Percentiles rank a stretch among this genome's conserved stretches.
Conservation (phyloP, 2,329 filamentous ascomycete species). For the Alternaria dauci region DNA sequence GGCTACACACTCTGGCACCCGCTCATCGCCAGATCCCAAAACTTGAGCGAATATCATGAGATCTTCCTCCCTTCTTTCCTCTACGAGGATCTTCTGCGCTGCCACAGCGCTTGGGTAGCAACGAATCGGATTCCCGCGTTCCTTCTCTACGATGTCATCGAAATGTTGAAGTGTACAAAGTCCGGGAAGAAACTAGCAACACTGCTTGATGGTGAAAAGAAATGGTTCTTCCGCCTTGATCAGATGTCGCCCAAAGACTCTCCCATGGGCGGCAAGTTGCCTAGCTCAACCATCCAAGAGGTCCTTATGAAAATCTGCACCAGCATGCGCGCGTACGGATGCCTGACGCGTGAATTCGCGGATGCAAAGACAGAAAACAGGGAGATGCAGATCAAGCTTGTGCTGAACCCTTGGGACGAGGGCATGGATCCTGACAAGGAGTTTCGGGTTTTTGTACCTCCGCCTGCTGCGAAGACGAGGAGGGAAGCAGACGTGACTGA, state of each 20-base stretch:
- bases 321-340: slow-evolving; percentile 50
- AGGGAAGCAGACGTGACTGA: neutral
- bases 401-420: slow-evolving; percentile 54
- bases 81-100: slow-evolving; percentile 43
- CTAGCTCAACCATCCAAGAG: slow-evolving; percentile 6
- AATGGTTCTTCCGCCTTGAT: slow-evolving; percentile 54
- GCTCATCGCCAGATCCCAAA: slow-evolving; percentile 51
- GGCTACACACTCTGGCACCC: slow-evolving; percentile 55
- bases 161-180: slow-evolving; percentile 5
- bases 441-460: slow-evolving; percentile 57
- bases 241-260: slow-evolving; percentile 57
- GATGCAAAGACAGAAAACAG: slow-evolving; percentile 29
- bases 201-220: slow-evolving; percentile 13
- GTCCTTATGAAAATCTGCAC: slow-evolving; percentile 48
- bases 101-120: slow-evolving; percentile 14
- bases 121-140: neutral
- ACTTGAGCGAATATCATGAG: slow-evolving; percentile 37
- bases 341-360: slow-evolving; percentile 31
- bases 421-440: slow-evolving; percentile 52
- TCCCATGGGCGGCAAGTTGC: slow-evolving; percentile 2
- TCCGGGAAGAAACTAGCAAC: slow-evolving; percentile 6
- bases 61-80: slow-evolving; percentile 26
- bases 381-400: slow-evolving; percentile 40
- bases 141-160: slow-evolving; percentile 10
- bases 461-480: slow-evolving; percentile 27